Conservation (phyloP, 2,329 filamentous ascomycete genomes). For the Alternaria arborescens region DNA sequence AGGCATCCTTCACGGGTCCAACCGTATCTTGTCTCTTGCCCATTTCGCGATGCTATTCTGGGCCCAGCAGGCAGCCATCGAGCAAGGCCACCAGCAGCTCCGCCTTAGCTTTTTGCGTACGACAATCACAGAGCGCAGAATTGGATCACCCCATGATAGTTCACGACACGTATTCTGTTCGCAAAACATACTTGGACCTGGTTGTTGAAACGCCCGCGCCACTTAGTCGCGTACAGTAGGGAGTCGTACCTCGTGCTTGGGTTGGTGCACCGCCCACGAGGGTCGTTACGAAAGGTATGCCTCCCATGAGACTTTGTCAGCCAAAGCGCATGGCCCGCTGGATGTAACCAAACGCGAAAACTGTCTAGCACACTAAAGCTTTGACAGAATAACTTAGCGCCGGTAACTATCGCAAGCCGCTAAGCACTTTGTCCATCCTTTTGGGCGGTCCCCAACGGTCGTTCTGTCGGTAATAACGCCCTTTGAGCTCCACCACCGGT, state of each 20-base stretch:
- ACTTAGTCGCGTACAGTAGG: background rate
- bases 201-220: conserved; percentile 2
- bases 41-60: conserved; percentile 9
- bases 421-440: conserved; percentile 23
- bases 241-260: conserved; percentile 1
- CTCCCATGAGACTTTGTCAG: background rate
- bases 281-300: conserved; percentile 7
- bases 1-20: conserved; percentile 13
- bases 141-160: background rate
- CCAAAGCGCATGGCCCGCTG: conserved; percentile 6
- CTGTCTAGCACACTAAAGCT: conserved; percentile 20
- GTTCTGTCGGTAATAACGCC: conserved; percentile 17
- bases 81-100: background rate
- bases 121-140: background rate
- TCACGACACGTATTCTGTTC: background rate
- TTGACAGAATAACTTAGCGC: conserved; percentile 21
- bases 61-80: background rate
- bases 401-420: conserved; percentile 26
- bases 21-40: conserved; percentile 11
- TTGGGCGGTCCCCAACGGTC: conserved; percentile 18
- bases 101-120: background rate
- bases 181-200: conserved; percentile 1
- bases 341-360: conserved; percentile 14
- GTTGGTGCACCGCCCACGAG: conserved; percentile 4
- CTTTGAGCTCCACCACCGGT: conserved; percentile 1